Evolutionary conservation across 768 basidiomycete genomes (phyloP).

Genomic region (Tylopilus vinaceipallidus): DNA sequence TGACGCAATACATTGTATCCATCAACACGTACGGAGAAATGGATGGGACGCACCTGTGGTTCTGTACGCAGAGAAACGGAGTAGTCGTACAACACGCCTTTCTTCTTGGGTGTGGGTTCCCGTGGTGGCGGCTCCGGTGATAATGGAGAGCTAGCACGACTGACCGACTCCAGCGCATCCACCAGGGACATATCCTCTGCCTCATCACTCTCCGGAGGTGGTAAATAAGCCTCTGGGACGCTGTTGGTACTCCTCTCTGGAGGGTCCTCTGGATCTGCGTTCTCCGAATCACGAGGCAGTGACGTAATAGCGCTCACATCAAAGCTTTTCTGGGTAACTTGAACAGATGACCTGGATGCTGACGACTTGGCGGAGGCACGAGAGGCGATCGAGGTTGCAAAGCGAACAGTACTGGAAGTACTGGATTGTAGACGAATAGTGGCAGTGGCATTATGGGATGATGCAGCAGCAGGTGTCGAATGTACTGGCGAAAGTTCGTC

Average conservation of each 20-base stretch:
- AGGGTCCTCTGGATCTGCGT: conserved; percentile 37
- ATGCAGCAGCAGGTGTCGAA: conserved; percentile 59
- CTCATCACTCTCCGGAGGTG: conserved; percentile 43
- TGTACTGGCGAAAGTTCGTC: conserved; percentile 53
- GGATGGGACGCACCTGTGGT: conserved; percentile 48
- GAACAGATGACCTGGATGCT: conserved; percentile 36
- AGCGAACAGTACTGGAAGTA: conserved; percentile 48
- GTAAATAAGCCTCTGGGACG: conserved; percentile 52
- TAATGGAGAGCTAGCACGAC: conserved; percentile 49
- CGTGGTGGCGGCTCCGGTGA: conserved; percentile 36
- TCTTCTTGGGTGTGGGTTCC: conserved; percentile 51
- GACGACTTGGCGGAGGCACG: conserved; percentile 35
- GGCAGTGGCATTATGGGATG: conserved; percentile 49
- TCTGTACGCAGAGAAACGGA: conserved; percentile 61
- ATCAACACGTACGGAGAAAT: neutral
- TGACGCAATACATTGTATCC: conserved; percentile 25
- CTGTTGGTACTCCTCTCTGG: conserved; percentile 47
- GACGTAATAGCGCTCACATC: conserved; percentile 60
- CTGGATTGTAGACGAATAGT: conserved; percentile 50
- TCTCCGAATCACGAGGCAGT: conserved; percentile 38
- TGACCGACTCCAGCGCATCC: conserved; percentile 59
- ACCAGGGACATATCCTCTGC: conserved; percentile 48
- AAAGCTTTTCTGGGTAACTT: conserved; percentile 47
- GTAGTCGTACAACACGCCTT: conserved; percentile 44
- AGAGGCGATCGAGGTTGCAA: conserved; percentile 52